phyloP scores from a whole-genome alignment of 768 basidiomycete species.

The Harrya chromipes region DNA sequence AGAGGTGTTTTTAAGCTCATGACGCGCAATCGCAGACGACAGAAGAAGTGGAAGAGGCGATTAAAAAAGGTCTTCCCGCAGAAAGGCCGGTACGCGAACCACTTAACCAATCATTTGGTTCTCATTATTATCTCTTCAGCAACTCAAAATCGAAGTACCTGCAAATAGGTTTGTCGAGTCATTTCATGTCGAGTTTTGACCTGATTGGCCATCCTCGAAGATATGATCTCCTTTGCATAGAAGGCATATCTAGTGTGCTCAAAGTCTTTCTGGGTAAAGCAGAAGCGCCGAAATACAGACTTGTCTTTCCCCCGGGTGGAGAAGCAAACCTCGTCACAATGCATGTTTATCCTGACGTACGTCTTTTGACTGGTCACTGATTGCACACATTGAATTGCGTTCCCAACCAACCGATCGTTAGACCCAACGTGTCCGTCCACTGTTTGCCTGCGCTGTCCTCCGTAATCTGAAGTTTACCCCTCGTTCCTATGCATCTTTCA shows the following conservation, averaged over 20 bases:
- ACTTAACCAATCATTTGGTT: not conserved
- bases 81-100: constrained; percentile 67
- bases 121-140: constrained; percentile 43
- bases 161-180: constrained; percentile 74
- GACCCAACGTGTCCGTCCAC: constrained; percentile 83
- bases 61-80: constrained; percentile 79
- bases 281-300: constrained; percentile 67
- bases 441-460: constrained; percentile 87
- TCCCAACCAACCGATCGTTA: constrained; percentile 27
- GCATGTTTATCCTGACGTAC: constrained; percentile 69
- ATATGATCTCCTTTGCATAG: constrained; percentile 97
- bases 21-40: constrained; percentile 63
- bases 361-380: constrained; percentile 18
- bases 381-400: not conserved
- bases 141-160: constrained; percentile 98
- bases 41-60: constrained; percentile 75
- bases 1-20: not conserved
- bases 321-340: constrained; percentile 64
- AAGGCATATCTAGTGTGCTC: constrained; percentile 88
- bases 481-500: constrained; percentile 91
- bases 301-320: constrained; percentile 69
- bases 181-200: not conserved
- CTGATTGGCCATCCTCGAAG: constrained; percentile 38
- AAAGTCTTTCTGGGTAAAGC: constrained; percentile 75
- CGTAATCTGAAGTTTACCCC: constrained; percentile 88